Conservation (phyloP, 129 eudicot species). For the Mikania micrantha region DNA sequence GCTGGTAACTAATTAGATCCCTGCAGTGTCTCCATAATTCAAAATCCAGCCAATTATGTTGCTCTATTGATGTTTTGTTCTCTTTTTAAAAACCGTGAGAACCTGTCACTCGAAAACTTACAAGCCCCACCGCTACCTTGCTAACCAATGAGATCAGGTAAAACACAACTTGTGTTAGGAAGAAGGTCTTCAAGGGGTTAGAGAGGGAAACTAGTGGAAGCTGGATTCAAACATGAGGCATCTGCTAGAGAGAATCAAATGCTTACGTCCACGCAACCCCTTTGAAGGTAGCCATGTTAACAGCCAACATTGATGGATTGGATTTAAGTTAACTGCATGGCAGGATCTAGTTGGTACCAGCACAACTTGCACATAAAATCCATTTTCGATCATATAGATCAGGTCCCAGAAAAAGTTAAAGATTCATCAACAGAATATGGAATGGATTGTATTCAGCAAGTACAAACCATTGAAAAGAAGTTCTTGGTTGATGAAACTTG, state of each 20-base stretch:
- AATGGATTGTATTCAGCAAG: background rate
- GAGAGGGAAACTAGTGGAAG: too few relatives aligned
- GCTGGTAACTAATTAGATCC: background rate
- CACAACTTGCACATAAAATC: background rate
- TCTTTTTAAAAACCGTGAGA: background rate
- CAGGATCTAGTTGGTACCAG: background rate
- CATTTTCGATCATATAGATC: background rate
- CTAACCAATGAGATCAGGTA: too few relatives aligned
- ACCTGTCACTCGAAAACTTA: too few relatives aligned
- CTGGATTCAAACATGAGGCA: too few relatives aligned
- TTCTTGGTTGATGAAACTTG: conserved; percentile 72
- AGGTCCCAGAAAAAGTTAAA: background rate
- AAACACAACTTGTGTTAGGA: too few relatives aligned
- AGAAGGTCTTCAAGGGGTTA: too few relatives aligned
- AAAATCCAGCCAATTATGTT: background rate
- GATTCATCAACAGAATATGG: background rate
- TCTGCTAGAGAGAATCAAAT: too few relatives aligned
- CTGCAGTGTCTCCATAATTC: background rate
- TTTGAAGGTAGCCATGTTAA: too few relatives aligned
- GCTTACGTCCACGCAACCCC: too few relatives aligned
- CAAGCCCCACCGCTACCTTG: too few relatives aligned
- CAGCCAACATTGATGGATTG: background rate
- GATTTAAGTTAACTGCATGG: background rate
- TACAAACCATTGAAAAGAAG: conserved; percentile 86
- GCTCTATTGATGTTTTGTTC: background rate